These are phyloP conservation scores for Fusarium sp. DNA, from an alignment of 2,329 filamentous ascomycete genomes.

Conservation along the genomic window DNA sequence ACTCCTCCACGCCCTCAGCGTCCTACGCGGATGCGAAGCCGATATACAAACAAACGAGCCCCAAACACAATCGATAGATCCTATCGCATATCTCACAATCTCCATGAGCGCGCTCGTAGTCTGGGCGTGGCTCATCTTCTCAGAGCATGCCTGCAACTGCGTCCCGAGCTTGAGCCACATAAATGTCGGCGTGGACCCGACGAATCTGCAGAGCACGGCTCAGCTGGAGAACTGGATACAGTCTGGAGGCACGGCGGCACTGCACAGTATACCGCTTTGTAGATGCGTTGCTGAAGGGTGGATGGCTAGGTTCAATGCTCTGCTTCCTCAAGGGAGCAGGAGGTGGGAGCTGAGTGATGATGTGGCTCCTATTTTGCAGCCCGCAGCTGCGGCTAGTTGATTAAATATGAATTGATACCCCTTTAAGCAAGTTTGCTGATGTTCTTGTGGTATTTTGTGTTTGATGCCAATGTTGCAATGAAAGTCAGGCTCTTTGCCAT, in stretches of 20 bases:
- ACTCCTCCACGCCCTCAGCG: constrained; percentile 49
- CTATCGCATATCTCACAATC: constrained; percentile 49
- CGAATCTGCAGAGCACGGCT: constrained; percentile 41
- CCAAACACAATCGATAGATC: constrained; percentile 43
- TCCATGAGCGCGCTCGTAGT: constrained; percentile 49
- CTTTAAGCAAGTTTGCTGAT: not conserved
- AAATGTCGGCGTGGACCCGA: constrained; percentile 35
- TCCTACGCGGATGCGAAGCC: constrained; percentile 45
- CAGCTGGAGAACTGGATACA: constrained; percentile 47
- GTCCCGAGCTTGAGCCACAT: constrained; percentile 40
- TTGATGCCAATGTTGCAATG: not conserved
- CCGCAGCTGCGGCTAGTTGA: constrained; percentile 12
- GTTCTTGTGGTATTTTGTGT: not conserved
- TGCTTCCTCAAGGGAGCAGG: constrained; percentile 31
- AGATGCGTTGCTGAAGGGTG: constrained; percentile 43
- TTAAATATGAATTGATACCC: constrained; percentile 28
- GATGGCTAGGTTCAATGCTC: constrained; percentile 41
- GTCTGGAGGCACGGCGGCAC: constrained; percentile 33
- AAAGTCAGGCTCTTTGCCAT: not conserved
- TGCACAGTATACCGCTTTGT: constrained; percentile 49
- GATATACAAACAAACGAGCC: constrained; percentile 31
- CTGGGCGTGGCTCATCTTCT: constrained; percentile 51
- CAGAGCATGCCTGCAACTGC: constrained; percentile 44
- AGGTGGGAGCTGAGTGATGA: constrained; percentile 38
- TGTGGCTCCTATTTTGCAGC: constrained; percentile 38